These are phyloP conservation scores for Lentinus polychrous DNA, from an alignment of 1,284 basidiomycete species.

Conservation along the genomic window DNA sequence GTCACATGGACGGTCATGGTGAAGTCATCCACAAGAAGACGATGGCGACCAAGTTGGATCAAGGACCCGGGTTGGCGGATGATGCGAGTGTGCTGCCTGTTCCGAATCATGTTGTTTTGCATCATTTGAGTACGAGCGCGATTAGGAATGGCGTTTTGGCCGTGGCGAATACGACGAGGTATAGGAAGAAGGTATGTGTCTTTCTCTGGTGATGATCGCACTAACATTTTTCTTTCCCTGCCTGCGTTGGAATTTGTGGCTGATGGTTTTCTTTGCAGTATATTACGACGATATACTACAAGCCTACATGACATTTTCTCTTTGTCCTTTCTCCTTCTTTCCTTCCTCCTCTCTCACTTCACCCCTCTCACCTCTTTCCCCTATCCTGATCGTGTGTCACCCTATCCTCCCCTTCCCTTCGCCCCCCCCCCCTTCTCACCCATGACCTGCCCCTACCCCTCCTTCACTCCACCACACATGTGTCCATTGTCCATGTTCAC, in stretches of 20 bases:
- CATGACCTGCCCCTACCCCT: neutral
- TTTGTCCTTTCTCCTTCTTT: neutral
- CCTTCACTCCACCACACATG: neutral
- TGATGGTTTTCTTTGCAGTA: slow-evolving; percentile 33
- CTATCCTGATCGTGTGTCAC: too few species aligned
- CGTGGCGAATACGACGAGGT: slow-evolving; percentile 90
- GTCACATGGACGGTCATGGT: slow-evolving; percentile 8
- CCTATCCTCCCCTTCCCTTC: too few species aligned
- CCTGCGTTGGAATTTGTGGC: slow-evolving; percentile 6
- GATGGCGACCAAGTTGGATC: slow-evolving; percentile 18
- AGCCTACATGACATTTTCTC: slow-evolving; percentile 37
- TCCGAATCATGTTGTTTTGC: slow-evolving; percentile 91
- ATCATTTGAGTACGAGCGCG: slow-evolving; percentile 93
- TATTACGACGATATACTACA: slow-evolving; percentile 64
- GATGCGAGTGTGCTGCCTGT: slow-evolving; percentile 92
- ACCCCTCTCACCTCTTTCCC: neutral
- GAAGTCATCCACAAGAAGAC: slow-evolving; percentile 13
- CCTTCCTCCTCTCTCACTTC: neutral
- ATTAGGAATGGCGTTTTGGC: slow-evolving; percentile 93
- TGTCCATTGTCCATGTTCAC: too few species aligned
- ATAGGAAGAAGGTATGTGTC: slow-evolving; percentile 80
- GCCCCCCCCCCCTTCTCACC: neutral
- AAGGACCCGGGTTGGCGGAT: slow-evolving; percentile 58
- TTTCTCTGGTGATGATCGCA: too few species aligned
- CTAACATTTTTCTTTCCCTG: slow-evolving; percentile 5